Percentiles rank a stretch among this genome's conserved stretches.
Evolutionary conservation across 306 rosid genomes (phyloP).

Genomic region (cucumber (Cucumis sativus)): Cucumber_9930_V3 NC_026656.2:10006501-10007000

Average conservation of each 20-base stretch:
- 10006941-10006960: background rate
- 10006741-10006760: constrained; percentile 2
- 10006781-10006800: background rate
- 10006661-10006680: constrained; percentile 11
- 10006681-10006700: no score
- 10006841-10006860: background rate
- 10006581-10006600: constrained; percentile 11
- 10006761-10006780: no score
- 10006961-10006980: background rate
- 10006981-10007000: background rate
- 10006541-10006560: background rate
- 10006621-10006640: constrained; percentile 25
- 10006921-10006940: constrained; percentile 35
- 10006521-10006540: background rate
- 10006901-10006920: constrained; percentile 35
- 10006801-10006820: no score
- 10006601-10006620: constrained; percentile 33
- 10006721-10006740: constrained; percentile 27
- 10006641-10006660: constrained; percentile 19
- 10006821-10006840: background rate
- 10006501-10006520: background rate
- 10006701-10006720: background rate
- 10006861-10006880: background rate
- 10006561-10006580: constrained; percentile 21
- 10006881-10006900: constrained; percentile 8